Base-by-base conservation (phyloP, 768 basidiomycete genomes). In the Lactifluus hygrophoroides region DNA sequence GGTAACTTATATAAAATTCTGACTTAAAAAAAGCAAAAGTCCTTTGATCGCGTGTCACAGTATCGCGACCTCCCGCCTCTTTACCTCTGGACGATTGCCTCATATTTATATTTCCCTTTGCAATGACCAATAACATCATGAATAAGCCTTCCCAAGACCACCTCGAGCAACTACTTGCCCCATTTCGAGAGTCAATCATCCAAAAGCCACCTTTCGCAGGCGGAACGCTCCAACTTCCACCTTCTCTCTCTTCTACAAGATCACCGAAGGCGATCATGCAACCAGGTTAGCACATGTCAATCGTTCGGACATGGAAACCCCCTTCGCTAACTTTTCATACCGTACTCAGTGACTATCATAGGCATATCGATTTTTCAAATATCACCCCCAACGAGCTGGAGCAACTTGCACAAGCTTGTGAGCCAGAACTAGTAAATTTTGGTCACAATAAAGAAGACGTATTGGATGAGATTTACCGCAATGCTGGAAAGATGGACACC, bases 301-400 rank as follows among this genome's bases (percentile, higher is more conserved):
- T 32, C 32, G 10, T 10, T 32, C 35, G 2, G 14, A 11, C 48
- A n/a, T 4, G 21, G 23, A 25, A 25, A 4, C 8, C 28, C 32
- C 5, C 9, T 3, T 14, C 3, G 25, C 13, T 27, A 23, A 79
- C 80, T 16, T 5, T 28, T 28, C n/a, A 43, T 43, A n/a, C n/a
- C n/a, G n/a, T n/a, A n/a, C n/a, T n/a, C n/a, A n/a, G n/a, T n/a
- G n/a, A n/a, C n/a, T n/a, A 2, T 14, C 44, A 45, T 27, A 45
- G 44, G 14, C 13, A 14, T 14, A 25, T 45, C 25, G 19, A 44
- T 21, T 10, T 54, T 5, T 13, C 32, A 4, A 17, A 23, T 44
- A 14, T 42, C 6, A 21, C 42, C 16, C 21, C 8, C 4, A 16
- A 35, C 1, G 42, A 54, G 19, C 17, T 54, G 30, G 30, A 34